Evolutionary conservation across 352 stramenopile species (phyloP).

Genomic region (Pythium folliculosum): DNA sequence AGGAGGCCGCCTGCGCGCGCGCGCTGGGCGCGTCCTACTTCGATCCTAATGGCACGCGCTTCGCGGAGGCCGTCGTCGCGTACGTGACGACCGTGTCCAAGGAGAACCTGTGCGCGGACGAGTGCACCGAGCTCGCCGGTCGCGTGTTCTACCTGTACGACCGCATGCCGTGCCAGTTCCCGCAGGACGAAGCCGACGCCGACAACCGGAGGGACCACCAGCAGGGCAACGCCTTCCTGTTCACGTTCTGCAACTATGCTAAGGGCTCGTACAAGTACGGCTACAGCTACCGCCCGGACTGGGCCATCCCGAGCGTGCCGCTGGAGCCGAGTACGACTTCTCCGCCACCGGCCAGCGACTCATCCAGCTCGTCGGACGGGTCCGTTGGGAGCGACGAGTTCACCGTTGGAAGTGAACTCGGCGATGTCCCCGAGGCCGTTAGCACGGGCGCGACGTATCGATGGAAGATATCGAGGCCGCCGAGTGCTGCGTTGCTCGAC

Average conservation of each 20-base stretch:
- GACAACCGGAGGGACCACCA: not conserved
- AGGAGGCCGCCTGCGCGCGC: not conserved
- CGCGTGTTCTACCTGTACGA: not conserved
- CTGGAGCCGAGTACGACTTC: not conserved
- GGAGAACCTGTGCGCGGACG: not conserved
- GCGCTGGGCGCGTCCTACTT: not conserved
- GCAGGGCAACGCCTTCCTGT: not conserved
- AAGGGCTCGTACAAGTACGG: too few relatives aligned
- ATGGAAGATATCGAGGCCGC: not conserved
- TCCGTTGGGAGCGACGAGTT: not conserved
- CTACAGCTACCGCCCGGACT: not conserved
- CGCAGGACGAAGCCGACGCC: not conserved
- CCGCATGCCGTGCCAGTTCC: not conserved
- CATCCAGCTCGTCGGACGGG: not conserved
- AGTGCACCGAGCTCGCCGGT: not conserved
- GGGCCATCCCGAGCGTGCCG: not conserved
- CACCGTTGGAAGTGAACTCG: not conserved
- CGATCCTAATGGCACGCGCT: not conserved
- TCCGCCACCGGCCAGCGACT: not conserved
- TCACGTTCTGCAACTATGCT: not conserved
- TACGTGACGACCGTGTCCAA: not conserved
- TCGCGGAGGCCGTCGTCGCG: not conserved
- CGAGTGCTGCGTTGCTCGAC: not conserved
- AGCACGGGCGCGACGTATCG: not conserved
- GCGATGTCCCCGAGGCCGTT: not conserved